A percentile compares a stretch with the other conserved stretches of the same genome.
These are phyloP conservation scores for Tricholoma furcatifolium DNA, from an alignment of 768 basidiomycete species.

Conservation along the genomic window DNA sequence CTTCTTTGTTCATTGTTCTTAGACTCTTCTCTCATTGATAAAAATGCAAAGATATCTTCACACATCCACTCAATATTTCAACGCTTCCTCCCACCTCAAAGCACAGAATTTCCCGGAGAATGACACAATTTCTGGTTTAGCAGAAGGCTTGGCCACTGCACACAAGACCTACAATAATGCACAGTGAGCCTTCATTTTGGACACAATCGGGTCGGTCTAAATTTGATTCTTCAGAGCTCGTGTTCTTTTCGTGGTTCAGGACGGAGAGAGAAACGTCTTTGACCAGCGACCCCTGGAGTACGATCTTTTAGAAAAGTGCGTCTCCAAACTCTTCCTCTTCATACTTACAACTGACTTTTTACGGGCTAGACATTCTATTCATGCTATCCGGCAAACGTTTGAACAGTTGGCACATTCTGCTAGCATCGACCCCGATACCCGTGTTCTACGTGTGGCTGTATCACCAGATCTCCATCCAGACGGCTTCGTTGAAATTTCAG, in stretches of 20 bases:
- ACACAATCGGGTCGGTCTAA: background rate
- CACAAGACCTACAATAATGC: slow-evolving; percentile 69
- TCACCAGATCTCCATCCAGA: slow-evolving; percentile 30
- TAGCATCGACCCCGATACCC: slow-evolving; percentile 45
- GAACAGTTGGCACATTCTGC: slow-evolving; percentile 62
- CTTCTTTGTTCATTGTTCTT: slow-evolving; percentile 5
- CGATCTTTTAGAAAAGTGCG: slow-evolving; percentile 75
- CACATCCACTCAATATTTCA: slow-evolving; percentile 65
- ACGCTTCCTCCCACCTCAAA: slow-evolving; percentile 50
- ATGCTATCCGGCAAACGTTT: slow-evolving; percentile 74
- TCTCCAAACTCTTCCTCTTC: slow-evolving; percentile 1
- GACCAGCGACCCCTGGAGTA: slow-evolving; percentile 92
- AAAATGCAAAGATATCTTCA: slow-evolving; percentile 57
- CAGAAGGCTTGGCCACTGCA: slow-evolving; percentile 73
- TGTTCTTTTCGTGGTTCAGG: slow-evolving; percentile 89
- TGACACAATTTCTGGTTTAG: slow-evolving; percentile 65
- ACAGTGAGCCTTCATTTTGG: slow-evolving; percentile 37
- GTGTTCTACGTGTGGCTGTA: slow-evolving; percentile 40
- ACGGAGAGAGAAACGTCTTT: slow-evolving; percentile 89
- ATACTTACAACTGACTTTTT: background rate
- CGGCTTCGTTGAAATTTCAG: slow-evolving; percentile 66
- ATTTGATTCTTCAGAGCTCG: slow-evolving; percentile 30
- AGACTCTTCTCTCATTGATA: background rate
- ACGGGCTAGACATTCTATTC: slow-evolving; percentile 64
- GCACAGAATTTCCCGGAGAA: slow-evolving; percentile 70